A percentile compares a stretch with the other conserved stretches of the same genome.
Evolutionary conservation across 78 protist species (phyloP).

Genomic region (Polysphondylium violaceum): DNA sequence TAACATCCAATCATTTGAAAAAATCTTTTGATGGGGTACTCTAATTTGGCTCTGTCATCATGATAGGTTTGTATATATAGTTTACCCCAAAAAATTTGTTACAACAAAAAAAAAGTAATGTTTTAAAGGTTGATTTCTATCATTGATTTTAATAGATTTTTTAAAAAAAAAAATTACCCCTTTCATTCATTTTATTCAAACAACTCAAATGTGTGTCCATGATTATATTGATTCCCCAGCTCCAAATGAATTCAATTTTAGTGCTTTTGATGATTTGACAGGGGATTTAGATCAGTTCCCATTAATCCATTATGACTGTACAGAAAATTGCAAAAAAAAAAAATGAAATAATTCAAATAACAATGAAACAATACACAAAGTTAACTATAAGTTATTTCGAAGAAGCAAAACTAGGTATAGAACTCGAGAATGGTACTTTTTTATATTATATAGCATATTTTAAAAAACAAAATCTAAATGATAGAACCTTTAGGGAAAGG

Average conservation of each 20-base stretch:
- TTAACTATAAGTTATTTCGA: neutral
- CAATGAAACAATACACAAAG: slow-evolving; percentile 7
- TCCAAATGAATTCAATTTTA: neutral
- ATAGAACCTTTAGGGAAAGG: neutral
- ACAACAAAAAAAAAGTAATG: no score
- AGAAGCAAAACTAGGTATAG: slow-evolving; percentile 3
- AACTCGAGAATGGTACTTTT: neutral
- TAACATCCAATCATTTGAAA: no score
- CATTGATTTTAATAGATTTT: no score
- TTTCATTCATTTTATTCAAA: neutral
- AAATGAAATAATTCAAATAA: neutral
- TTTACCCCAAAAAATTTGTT: no score
- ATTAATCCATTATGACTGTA: neutral
- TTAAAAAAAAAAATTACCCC: no score
- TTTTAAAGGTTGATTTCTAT: no score
- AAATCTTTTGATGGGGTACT: no score
- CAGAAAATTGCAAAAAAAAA: neutral
- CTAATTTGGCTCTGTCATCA: no score
- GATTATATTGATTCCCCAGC: neutral
- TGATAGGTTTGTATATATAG: no score
- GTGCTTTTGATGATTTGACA: neutral
- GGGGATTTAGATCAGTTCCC: neutral
- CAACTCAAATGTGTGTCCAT: neutral
- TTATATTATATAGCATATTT: neutral
- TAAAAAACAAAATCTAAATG: neutral